Base-by-base conservation (phyloP, 306 rosid genomes). In the Canavalia gladiata region DNA sequence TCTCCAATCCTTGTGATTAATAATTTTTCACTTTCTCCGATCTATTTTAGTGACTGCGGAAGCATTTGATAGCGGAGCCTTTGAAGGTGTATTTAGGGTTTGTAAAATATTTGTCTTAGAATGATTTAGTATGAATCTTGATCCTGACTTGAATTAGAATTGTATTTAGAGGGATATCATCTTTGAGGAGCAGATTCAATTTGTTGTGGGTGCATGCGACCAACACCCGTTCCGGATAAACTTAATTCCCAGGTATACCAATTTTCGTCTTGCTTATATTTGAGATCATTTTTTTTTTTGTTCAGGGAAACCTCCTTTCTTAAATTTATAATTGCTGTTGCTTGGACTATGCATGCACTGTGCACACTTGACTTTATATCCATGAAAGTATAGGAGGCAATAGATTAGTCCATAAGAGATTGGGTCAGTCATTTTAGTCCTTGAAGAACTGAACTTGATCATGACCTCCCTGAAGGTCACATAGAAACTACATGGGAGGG, bases 71-170 rank as follows among this genome's bases (percentile, higher is more conserved):
- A 35, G 5, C 54, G 13, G 34, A 52, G 41, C 59, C 57, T 56
- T 68, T 55, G 1, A 54, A 78, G 67, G 31, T 54, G 30, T 49
- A 13, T 55, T 42, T 68, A 68, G 69, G 82, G 58, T 78, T 52
- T 52, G 1, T 41, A 4, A 29, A 25, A 8, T 12, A 47, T 47
- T 33, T 46, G 11, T 62, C 39, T 2, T 35, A 33, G 12, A 63
- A 64, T 35, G 41, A 12, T 77, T 50, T 30, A 3, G 28, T 34
- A 18, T 64, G 52, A 73, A 8, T 49, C 72, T 62, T 35, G 51
- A 5, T 76, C 41, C 30, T 51, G 65, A 52, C 2, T 46, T 62
- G 46, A 30, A 77, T 39, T 65, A 45, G 74, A 43, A 64, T 37
- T 50, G 29, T 63, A 25, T 76, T 63, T 50, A 7, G 39, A 47